Base-by-base conservation (phyloP, 2,329 filamentous ascomycete species). In the Orbilia brochopaga region DNA sequence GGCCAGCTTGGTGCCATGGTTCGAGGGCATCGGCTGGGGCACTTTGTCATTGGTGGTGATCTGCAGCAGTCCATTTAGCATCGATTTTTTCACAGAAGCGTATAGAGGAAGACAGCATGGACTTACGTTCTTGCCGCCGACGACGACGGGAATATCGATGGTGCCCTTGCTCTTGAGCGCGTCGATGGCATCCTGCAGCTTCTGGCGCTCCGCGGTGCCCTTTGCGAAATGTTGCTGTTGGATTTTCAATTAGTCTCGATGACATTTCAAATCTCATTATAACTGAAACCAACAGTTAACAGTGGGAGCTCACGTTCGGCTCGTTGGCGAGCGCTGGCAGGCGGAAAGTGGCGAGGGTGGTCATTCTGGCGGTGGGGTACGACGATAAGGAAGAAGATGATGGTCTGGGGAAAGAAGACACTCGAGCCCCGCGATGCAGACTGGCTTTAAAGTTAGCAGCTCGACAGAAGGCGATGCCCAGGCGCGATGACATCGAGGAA, bases 291-390 rank as follows among this genome's bases (percentile, higher is more conserved):
- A 40, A 2, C 55, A 35, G 21, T 19, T 24, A 32, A 21, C 13
- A 37, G 27, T 60, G 44, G 30, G 44, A 35, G 84, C 90, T 80
- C 81, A 96, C 92, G 79, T 97, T 99, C n/a, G 91, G 91, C 82
- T 99, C 94, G 79, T 99, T 99, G 79, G 86, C 83, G 76, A 97
- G 86, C 74, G 87, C 87, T 55, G 94, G 94, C 57, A 92, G 86
- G 83, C 91, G 93, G 85, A 97, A 97, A 73, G 87, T 85, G 55
- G 92, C 92, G 74, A 96, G 83, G 6, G 87, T 89, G 65, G 87
- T 77, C 77, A 78, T 79, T 55, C 54, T 75, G 62, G 60, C 61
- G 51, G 60, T 19, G 60, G 55, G 59, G 15, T 44, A 10, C 17
- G 15, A n/a, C 7, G 13, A 59, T 37, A 56, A 50, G 48, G 55